Evolutionary conservation across 1,284 basidiomycete genomes (phyloP), one percentile per base, ranked within the genome.

Genomic region (Leccinum variabile): DNA sequence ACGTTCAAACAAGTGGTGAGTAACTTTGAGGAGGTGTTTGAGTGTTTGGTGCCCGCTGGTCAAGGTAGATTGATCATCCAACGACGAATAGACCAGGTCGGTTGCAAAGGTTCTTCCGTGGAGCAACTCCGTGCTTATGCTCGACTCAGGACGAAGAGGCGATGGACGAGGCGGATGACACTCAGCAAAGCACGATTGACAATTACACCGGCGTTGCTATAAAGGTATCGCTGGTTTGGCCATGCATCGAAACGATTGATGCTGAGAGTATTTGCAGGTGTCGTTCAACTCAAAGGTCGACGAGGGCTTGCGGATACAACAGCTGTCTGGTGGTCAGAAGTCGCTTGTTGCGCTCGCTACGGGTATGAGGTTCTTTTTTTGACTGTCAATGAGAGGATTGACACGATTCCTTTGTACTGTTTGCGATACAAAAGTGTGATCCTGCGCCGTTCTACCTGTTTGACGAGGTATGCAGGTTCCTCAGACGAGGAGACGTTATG

Each of bases 361-460:
- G 37, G 93, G 92, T 93, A 65, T 46, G 66, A 28, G 8, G 16
- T 78, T 65, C 1, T 39, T 32, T 33, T 49, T 55, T 7, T 2
- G 35, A 28, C 2, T 22, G 3, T 33, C n/a, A 22, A 52, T 9
- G 6, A 30, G 30, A 52, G 1, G 46, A 41, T 41, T 63, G 35
- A 65, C 44, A 33, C 16, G 41, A 37, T 13, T 59, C 25, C 6
- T 37, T 50, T 62, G 58, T 22, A 91, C 96, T 99, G 18, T 99
- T 99, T 73, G 95, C 97, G 8, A 99, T 99, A 69, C 97, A 99
- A 76, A 98, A 97, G 77, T 98, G 96, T 76, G 97, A 99, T 73
- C 97, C 97, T 1, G 97, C 97, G 0, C 97, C 97, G 1, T 99
- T 99, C 81, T 99, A 99, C 77, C 83, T 99, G n/a, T 99, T 99